Percentiles rank a stretch among this genome's conserved stretches.
Conservation (phyloP, 1,284 basidiomycete genomes). For the Heterobasidion occidentale region DNA sequence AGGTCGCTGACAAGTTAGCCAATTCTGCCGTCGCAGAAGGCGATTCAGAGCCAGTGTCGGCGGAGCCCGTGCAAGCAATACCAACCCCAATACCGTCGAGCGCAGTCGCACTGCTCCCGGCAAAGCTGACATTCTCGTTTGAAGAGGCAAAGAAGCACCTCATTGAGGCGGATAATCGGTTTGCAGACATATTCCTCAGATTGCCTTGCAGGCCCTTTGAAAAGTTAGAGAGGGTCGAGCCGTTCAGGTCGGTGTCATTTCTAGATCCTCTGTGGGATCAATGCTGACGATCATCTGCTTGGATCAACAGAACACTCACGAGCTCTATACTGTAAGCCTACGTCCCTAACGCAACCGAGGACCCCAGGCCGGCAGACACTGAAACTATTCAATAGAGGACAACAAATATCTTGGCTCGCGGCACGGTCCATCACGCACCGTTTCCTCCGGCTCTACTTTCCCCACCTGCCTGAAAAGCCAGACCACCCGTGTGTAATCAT, state of each 20-base stretch:
- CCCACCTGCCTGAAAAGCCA: slow-evolving; percentile 61
- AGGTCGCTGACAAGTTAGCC: neutral
- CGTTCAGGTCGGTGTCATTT: slow-evolving; percentile 48
- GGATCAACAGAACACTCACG: slow-evolving; percentile 31
- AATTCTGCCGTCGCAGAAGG: neutral
- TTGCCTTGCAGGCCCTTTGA: slow-evolving; percentile 72
- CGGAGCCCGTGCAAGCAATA: neutral
- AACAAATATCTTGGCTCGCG: slow-evolving; percentile 90
- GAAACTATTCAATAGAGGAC: slow-evolving; percentile 47
- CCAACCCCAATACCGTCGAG: slow-evolving; percentile 1
- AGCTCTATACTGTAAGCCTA: slow-evolving; percentile 39
- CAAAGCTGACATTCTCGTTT: slow-evolving; percentile 67
- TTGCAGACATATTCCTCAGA: slow-evolving; percentile 57
- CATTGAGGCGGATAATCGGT: slow-evolving; percentile 29
- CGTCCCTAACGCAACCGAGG: too few species aligned
- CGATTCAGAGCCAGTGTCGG: slow-evolving; percentile 5
- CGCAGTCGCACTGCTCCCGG: slow-evolving; percentile 37
- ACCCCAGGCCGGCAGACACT: neutral
- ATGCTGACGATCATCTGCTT: too few species aligned
- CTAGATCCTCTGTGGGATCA: too few species aligned
- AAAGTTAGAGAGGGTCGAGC: slow-evolving; percentile 61
- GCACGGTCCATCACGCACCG: slow-evolving; percentile 82
- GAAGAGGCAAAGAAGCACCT: slow-evolving; percentile 71
- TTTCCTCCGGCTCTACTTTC: slow-evolving; percentile 73
- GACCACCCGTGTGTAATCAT: slow-evolving; percentile 29